Evolutionary conservation across 306 rosid species (phyloP).

Genomic region (Alnus rubra): DNA sequence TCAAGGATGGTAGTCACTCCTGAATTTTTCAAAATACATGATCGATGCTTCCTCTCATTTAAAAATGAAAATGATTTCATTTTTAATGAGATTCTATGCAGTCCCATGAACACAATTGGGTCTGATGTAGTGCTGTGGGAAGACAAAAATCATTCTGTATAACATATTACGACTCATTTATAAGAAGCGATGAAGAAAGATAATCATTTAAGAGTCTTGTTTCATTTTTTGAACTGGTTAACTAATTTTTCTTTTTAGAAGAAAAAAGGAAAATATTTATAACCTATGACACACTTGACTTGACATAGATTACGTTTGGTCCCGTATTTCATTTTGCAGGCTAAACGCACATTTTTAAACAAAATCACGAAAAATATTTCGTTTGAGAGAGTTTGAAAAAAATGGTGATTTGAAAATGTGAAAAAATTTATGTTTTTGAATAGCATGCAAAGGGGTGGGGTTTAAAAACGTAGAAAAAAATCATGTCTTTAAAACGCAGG

Average conservation of each 20-base stretch:
- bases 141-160: conserved; percentile 5
- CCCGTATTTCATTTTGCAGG: too few relatives aligned
- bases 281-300: neutral
- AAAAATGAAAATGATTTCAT: neutral
- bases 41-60: neutral
- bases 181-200: neutral
- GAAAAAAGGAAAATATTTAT: neutral
- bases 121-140: neutral
- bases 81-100: neutral
- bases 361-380: too few relatives aligned
- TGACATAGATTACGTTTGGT: too few relatives aligned
- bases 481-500: too few relatives aligned
- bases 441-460: too few relatives aligned
- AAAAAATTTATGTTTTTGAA: too few relatives aligned
- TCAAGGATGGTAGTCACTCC: conserved; percentile 9
- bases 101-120: conserved; percentile 6
- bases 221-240: neutral
- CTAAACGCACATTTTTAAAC: too few relatives aligned
- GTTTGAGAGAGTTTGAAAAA: too few relatives aligned
- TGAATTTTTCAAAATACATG: neutral
- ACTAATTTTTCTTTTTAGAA: neutral
- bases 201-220: neutral
- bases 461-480: too few relatives aligned
- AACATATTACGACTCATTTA: conserved; percentile 4
- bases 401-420: too few relatives aligned